These are phyloP conservation scores for Mycena floridula DNA, from an alignment of 768 basidiomycete genomes.

Conservation along the genomic window DNA sequence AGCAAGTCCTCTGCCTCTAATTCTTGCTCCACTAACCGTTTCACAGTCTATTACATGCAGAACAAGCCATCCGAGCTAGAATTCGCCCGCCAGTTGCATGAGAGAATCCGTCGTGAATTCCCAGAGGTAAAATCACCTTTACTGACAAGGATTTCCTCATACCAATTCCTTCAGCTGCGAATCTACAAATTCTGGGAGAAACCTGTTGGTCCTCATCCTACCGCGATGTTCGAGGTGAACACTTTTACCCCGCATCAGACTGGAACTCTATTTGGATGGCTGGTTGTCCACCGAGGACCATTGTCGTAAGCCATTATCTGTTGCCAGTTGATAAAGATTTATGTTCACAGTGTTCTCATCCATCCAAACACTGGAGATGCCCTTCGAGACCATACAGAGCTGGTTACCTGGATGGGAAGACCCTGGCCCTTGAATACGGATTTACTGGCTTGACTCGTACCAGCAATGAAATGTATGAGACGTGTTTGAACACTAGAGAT, in stretches of 20 bases:
- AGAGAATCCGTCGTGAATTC: slow-evolving; percentile 56
- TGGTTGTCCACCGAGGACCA: slow-evolving; percentile 61
- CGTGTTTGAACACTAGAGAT: too few relatives aligned
- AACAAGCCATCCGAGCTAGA: slow-evolving; percentile 32
- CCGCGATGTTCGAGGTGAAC: slow-evolving; percentile 69
- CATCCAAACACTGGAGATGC: slow-evolving; percentile 63
- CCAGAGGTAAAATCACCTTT: slow-evolving; percentile 46
- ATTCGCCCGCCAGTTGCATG: slow-evolving; percentile 52
- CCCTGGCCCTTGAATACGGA: slow-evolving; percentile 49
- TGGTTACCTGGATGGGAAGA: slow-evolving; percentile 60
- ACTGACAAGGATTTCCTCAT: too few relatives aligned
- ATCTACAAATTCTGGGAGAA: slow-evolving; percentile 59
- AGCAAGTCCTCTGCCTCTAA: slow-evolving; percentile 31
- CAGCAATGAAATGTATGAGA: too few relatives aligned
- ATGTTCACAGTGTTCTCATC: slow-evolving; percentile 46
- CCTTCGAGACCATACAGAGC: slow-evolving; percentile 56
- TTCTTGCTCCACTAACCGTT: background rate
- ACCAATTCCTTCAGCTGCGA: slow-evolving; percentile 42
- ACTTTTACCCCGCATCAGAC: slow-evolving; percentile 63
- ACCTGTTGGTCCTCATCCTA: slow-evolving; percentile 64
- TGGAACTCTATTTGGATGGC: slow-evolving; percentile 63
- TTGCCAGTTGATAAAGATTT: background rate
- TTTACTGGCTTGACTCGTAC: too few relatives aligned
- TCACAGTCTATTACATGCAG: slow-evolving; percentile 59
- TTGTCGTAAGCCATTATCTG: slow-evolving; percentile 48